Percentiles rank a stretch among this genome's conserved stretches.
phyloP scores from a whole-genome alignment of 768 basidiomycete species.

The Tulasnella sp. region DNA sequence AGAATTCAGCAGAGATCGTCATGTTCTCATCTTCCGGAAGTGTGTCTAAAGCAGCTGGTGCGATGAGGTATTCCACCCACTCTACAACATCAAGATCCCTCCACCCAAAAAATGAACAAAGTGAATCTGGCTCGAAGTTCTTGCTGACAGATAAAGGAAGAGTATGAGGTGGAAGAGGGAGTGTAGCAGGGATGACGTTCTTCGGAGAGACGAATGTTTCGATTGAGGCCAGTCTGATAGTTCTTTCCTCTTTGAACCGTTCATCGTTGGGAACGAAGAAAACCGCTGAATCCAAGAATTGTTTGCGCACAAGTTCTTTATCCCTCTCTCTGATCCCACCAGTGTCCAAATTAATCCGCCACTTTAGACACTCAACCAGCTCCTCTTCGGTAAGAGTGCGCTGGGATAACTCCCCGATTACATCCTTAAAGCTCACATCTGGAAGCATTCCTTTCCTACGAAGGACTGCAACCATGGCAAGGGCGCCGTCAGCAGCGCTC shows the following conservation, averaged over 20 bases:
- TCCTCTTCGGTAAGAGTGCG: constrained; percentile 60
- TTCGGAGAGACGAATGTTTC: constrained; percentile 57
- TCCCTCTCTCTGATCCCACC: constrained; percentile 30
- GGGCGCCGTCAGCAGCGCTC: constrained; percentile 41
- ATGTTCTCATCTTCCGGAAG: constrained; percentile 46
- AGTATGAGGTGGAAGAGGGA: constrained; percentile 53
- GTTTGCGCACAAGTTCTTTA: constrained; percentile 31
- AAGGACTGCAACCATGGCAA: constrained; percentile 47
- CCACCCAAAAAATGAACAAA: constrained; percentile 57
- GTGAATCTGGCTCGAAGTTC: constrained; percentile 44
- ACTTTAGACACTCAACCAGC: constrained; percentile 68
- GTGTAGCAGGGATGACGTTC: constrained; percentile 51
- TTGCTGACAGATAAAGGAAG: constrained; percentile 58
- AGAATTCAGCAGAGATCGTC: constrained; percentile 51
- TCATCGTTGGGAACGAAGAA: constrained; percentile 32
- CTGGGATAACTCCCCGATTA: constrained; percentile 58
- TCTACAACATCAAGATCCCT: constrained; percentile 57
- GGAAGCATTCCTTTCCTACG: constrained; percentile 52
- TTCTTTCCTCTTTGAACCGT: constrained; percentile 32
- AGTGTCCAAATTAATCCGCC: constrained; percentile 49
- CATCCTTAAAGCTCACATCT: constrained; percentile 67
- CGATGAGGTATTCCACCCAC: constrained; percentile 60
- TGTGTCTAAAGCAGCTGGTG: constrained; percentile 30
- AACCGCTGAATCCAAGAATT: constrained; percentile 62
- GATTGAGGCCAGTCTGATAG: constrained; percentile 58